phyloP scores from a whole-genome alignment of 2,329 filamentous ascomycete genomes.

The Endothia cerciana region DNA sequence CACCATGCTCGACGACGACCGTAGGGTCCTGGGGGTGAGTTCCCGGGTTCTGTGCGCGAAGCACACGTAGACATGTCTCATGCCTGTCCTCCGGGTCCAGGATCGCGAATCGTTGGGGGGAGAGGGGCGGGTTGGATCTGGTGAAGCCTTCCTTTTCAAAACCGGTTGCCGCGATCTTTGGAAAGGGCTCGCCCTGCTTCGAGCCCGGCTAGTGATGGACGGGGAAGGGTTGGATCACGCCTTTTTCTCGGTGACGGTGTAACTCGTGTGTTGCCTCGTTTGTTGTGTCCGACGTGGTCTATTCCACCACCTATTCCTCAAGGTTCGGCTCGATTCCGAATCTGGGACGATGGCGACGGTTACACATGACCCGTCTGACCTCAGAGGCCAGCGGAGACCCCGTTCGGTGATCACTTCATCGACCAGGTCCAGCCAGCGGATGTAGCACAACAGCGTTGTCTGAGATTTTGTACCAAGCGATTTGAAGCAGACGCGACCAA shows the following conservation, averaged over 20 bases:
- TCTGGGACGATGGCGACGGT: not conserved
- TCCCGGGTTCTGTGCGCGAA: not conserved
- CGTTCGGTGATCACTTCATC: not conserved
- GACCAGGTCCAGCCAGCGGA: not conserved
- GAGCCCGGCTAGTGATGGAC: no score
- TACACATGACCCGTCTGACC: not conserved
- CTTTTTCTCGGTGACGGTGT: not conserved
- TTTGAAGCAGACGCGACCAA: not conserved
- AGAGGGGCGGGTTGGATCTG: not conserved
- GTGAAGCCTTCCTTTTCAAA: not conserved
- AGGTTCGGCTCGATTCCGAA: slow-evolving; percentile 7
- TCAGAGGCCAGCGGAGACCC: not conserved
- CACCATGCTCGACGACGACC: no score
- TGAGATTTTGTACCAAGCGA: not conserved
- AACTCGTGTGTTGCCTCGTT: not conserved
- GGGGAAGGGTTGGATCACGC: no score
- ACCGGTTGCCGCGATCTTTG: no score
- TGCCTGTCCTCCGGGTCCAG: not conserved
- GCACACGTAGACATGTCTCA: not conserved
- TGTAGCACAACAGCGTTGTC: not conserved
- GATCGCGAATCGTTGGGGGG: not conserved
- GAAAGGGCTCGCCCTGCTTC: no score
- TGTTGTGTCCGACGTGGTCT: not conserved
- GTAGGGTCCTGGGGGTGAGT: no score
- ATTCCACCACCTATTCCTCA: not conserved